Conservation (phyloP, 306 rosid genomes). For the Glycine tomentella region DNA sequence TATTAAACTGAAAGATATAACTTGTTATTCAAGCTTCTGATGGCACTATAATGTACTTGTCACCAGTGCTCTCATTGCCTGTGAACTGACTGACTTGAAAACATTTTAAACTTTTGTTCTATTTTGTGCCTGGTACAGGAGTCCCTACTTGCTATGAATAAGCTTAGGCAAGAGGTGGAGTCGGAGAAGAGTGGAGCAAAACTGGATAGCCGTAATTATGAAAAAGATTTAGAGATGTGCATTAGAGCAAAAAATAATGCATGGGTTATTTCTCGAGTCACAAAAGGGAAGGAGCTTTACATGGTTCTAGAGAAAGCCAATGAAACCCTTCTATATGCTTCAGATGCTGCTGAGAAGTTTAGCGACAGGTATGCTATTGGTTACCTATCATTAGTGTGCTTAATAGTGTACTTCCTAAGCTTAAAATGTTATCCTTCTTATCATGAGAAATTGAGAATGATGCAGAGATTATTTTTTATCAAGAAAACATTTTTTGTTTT, state of each 20-base stretch:
- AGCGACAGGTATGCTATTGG: constrained; percentile 72
- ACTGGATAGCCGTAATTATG: constrained; percentile 56
- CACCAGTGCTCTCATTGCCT: constrained; percentile 22
- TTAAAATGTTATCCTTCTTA: constrained; percentile 13
- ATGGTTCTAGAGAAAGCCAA: constrained; percentile 94
- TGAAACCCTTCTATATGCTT: constrained; percentile 92
- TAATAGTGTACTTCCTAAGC: constrained; percentile 27
- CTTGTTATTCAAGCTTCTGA: constrained; percentile 31
- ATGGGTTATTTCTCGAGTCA: constrained; percentile 84
- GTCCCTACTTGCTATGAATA: constrained; percentile 87
- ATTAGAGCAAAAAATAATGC: constrained; percentile 92
- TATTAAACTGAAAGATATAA: constrained; percentile 30
- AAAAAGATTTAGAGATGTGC: constrained; percentile 84
- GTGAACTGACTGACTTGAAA: constrained; percentile 18
- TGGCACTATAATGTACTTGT: neutral
- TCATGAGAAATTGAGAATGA: neutral
- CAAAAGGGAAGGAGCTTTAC: constrained; percentile 95
- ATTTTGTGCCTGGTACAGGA: constrained; percentile 63
- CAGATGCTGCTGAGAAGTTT: constrained; percentile 95
- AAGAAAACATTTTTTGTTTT: no score
- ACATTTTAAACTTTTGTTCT: constrained; percentile 31
- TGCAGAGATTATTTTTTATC: no score
- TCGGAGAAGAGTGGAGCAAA: constrained; percentile 77
- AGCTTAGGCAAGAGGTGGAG: constrained; percentile 90
- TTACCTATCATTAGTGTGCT: constrained; percentile 16